These are phyloP conservation scores for Alternaria ethzedia DNA, from an alignment of 2,329 filamentous ascomycete species.

Conservation along the genomic window DNA sequence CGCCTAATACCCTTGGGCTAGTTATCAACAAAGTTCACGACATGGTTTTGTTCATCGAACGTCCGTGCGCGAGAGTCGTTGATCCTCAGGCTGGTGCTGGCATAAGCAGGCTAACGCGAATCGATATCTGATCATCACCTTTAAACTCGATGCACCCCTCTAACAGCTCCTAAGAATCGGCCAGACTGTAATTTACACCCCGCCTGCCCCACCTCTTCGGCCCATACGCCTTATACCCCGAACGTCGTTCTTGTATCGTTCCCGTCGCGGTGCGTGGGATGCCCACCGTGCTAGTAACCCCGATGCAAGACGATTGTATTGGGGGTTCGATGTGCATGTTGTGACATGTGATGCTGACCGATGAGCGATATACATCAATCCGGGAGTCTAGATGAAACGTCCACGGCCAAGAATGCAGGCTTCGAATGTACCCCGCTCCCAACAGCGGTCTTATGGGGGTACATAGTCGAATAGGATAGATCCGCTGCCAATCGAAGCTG, in stretches of 20 bases:
- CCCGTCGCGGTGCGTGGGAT: background rate
- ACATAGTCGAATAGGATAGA: background rate
- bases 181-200: background rate
- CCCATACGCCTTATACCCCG: background rate
- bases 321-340: background rate
- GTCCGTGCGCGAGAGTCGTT: background rate
- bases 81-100: background rate
- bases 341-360: background rate
- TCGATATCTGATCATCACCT: background rate
- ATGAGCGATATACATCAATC: background rate
- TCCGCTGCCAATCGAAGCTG: background rate
- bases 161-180: background rate
- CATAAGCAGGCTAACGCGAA: background rate
- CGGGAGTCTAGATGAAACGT: background rate
- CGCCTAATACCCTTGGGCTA: background rate
- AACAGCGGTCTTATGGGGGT: background rate
- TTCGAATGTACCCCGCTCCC: background rate
- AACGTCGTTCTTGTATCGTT: background rate
- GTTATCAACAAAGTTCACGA: conserved; percentile 4
- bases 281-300: background rate
- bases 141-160: background rate
- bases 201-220: background rate
- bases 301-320: background rate
- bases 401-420: background rate
- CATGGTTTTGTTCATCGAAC: background rate